Conservation (phyloP, 345 rosid species). For the Boechera stricta region DNA sequence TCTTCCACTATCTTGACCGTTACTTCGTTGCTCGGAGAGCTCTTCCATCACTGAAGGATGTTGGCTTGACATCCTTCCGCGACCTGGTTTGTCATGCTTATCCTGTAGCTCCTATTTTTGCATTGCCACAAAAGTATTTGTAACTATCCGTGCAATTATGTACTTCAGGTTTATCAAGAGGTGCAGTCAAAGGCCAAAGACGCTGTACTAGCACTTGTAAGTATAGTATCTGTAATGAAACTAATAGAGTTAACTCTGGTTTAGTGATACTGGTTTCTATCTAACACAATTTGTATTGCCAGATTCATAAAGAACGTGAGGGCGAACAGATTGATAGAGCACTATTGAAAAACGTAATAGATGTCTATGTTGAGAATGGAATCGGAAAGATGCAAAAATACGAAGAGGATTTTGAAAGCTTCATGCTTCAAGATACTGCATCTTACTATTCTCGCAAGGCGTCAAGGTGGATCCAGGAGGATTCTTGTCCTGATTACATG, state of each 20-base stretch:
- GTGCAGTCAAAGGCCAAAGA: conserved; percentile 57
- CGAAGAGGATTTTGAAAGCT: conserved; percentile 67
- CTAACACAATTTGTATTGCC: conserved; percentile 8
- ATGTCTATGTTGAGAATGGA: conserved; percentile 74
- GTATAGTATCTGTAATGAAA: neutral
- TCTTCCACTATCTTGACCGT: conserved; percentile 78
- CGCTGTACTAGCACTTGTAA: conserved; percentile 64
- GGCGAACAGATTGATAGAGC: conserved; percentile 79
- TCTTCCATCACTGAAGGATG: conserved; percentile 57
- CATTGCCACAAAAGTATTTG: neutral
- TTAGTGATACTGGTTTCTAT: neutral
- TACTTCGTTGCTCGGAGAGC: conserved; percentile 57
- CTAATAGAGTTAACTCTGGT: neutral
- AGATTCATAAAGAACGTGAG: conserved; percentile 73
- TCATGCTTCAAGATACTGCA: conserved; percentile 62
- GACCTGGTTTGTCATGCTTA: conserved; percentile 34
- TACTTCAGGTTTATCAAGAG: conserved; percentile 58
- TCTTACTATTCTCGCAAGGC: conserved; percentile 81
- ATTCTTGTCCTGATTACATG: conserved; percentile 84
- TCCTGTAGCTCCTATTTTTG: neutral
- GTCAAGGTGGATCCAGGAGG: conserved; percentile 70
- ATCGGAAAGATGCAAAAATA: conserved; percentile 61
- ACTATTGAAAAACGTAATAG: conserved; percentile 73
- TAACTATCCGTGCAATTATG: neutral
- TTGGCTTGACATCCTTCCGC: conserved; percentile 69